Evolutionary conservation across 1,139 yeast genomes (phyloP).

Genomic region (Suhomyces ambrosiae): DNA sequence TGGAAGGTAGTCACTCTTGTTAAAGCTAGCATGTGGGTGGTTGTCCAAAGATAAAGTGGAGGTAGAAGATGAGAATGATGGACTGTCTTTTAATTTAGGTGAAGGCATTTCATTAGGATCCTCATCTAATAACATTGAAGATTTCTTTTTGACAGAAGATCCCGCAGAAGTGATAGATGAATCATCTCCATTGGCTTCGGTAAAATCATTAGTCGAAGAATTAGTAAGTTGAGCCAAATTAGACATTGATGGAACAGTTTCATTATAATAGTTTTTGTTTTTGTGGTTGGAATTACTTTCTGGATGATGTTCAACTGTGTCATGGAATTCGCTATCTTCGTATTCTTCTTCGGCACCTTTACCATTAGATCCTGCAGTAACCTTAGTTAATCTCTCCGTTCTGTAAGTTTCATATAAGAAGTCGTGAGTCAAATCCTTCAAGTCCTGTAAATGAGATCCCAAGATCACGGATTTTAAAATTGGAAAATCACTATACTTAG

Average conservation of each 20-base stretch:
- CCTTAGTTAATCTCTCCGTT: constrained; percentile 72
- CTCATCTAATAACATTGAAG: constrained; percentile 43
- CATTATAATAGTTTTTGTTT: constrained; percentile 9
- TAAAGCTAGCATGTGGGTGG: constrained; percentile 4
- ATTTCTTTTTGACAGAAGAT: constrained; percentile 29
- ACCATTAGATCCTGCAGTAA: constrained; percentile 44
- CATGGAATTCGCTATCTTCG: constrained; percentile 34
- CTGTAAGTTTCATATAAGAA: constrained; percentile 89
- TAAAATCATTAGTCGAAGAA: constrained; percentile 16
- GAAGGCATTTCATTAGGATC: constrained; percentile 27
- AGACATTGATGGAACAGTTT: constrained; percentile 60
- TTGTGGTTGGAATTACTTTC: constrained; percentile 10
- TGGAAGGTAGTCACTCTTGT: constrained; percentile 30
- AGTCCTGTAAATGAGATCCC: constrained; percentile 91
- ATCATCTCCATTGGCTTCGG: constrained; percentile 15
- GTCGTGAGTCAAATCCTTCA: constrained; percentile 92
- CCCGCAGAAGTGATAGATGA: constrained; percentile 28
- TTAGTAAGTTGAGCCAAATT: constrained; percentile 61
- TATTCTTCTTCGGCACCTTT: constrained; percentile 30
- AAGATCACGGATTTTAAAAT: constrained; percentile 78
- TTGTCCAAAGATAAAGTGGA: constrained; percentile 31
- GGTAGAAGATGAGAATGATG: constrained; percentile 35
- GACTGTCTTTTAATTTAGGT: constrained; percentile 32
- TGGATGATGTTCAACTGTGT: constrained; percentile 30
- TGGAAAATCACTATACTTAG: constrained; percentile 81